A percentile compares a stretch with the other conserved stretches of the same genome.
phyloP scores from a whole-genome alignment of 2,329 filamentous ascomycete genomes.

The Neofusicoccum ribis region DNA sequence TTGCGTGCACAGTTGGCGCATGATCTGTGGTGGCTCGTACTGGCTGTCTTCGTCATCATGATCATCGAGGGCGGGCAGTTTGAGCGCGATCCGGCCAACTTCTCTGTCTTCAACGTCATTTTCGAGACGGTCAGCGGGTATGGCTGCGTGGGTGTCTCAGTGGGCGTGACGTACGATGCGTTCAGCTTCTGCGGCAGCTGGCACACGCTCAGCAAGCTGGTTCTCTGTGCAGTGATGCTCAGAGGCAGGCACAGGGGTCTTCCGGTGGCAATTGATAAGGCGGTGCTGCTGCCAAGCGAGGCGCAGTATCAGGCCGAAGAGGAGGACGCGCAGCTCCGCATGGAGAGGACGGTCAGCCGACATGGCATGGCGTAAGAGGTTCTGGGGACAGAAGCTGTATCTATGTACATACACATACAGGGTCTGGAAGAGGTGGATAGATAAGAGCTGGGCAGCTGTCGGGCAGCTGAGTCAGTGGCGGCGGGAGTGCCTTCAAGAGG shows the following conservation, averaged over 20 bases:
- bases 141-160: conserved; percentile 46
- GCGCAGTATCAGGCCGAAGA: conserved; percentile 30
- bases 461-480: background rate
- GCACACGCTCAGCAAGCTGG: conserved; percentile 53
- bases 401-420: background rate
- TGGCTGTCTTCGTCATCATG: conserved; percentile 48
- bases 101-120: conserved; percentile 47
- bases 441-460: background rate
- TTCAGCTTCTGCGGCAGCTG: conserved; percentile 53
- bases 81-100: conserved; percentile 35
- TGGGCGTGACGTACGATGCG: conserved; percentile 46
- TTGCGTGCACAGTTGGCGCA: conserved; percentile 49
- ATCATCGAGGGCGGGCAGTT: conserved; percentile 45
- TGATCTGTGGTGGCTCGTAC: conserved; percentile 48
- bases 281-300: conserved; percentile 42
- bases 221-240: conserved; percentile 58
- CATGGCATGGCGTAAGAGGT: conserved; percentile 5
- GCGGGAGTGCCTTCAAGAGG: background rate
- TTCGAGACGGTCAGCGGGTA: conserved; percentile 46
- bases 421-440: background rate
- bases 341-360: conserved; percentile 17
- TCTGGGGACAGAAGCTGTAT: background rate
- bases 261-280: conserved; percentile 56
- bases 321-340: conserved; percentile 32
- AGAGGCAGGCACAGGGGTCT: conserved; percentile 57